Evolutionary conservation across 768 basidiomycete genomes (phyloP), one percentile per base, ranked within the genome.

Genomic region (Termitomyces sp.): DNA sequence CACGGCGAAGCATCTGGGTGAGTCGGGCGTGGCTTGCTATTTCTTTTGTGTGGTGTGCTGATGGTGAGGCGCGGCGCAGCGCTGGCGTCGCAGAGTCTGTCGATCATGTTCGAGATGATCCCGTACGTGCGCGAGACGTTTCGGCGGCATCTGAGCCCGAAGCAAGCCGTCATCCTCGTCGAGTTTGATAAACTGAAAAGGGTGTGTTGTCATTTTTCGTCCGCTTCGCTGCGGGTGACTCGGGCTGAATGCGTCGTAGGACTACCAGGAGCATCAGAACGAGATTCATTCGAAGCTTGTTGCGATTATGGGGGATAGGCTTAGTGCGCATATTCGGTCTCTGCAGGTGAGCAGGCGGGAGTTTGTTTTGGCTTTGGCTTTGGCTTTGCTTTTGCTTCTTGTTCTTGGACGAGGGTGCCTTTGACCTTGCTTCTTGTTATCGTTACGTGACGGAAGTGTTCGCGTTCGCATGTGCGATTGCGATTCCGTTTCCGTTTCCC

Each of bases 121-220:
- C 95, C 97, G 1, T 98, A 98, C 70, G 87, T 98, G 54, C 89
- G 97, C 50, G 97, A 99, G 75, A 88, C 89, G 6, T 93, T 98
- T 72, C 82, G 97, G 50, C 82, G 97, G 62, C 96, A 98, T 77
- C 81, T 99, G 33, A 95, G 86, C 71, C 84, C 89, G 59, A 95
- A 94, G 73, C 95, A 98, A 73, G 93, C 95, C 13, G 93, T 98
- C 50, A 95, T 98, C 87, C 78, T 98, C 40, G 85, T 95, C 18
- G 97, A 98, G 73, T 99, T 98, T 70, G 97, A 99, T 76, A 98
- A 96, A 77, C 83, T 98, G 59, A 98, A 96, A 76, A 82, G 96
- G 77, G 93, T 93, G 65, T 64, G 89, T 66, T n/a, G n/a, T n/a
- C n/a, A n/a, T n/a, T n/a, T n/a, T n/a, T n/a, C n/a, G n/a, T n/a